Conservation (phyloP, 1,284 basidiomycete species). For the Trametes pubescens region DNA sequence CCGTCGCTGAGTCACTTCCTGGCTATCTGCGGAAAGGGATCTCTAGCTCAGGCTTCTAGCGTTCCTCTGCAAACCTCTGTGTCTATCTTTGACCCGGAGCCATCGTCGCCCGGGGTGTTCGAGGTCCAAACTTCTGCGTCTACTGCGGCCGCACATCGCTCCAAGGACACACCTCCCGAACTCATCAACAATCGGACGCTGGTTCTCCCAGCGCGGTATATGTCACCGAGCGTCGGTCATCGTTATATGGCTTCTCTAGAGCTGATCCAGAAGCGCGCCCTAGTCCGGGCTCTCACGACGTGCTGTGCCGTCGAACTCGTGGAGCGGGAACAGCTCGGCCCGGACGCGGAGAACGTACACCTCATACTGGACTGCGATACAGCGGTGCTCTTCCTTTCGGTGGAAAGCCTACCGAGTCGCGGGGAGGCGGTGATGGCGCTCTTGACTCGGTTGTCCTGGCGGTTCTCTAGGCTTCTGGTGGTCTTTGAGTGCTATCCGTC, state of each 20-base stretch:
- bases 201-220: slow-evolving; percentile 47
- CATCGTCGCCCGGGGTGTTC: neutral
- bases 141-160: slow-evolving; percentile 7
- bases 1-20: slow-evolving; percentile 35
- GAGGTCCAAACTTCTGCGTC: neutral
- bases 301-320: slow-evolving; percentile 61
- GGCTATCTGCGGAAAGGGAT: slow-evolving; percentile 30
- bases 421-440: slow-evolving; percentile 50
- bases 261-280: slow-evolving; percentile 68
- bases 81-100: neutral
- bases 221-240: slow-evolving; percentile 52
- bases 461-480: slow-evolving; percentile 60
- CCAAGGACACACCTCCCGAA: slow-evolving; percentile 46
- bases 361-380: slow-evolving; percentile 65
- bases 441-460: slow-evolving; percentile 63
- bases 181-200: slow-evolving; percentile 60
- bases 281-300: slow-evolving; percentile 59
- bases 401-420: slow-evolving; percentile 64
- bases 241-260: slow-evolving; percentile 73
- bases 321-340: slow-evolving; percentile 62
- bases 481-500: slow-evolving; percentile 72
- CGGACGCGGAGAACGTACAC: slow-evolving; percentile 50
- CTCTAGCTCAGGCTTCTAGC: neutral
- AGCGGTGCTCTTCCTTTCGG: slow-evolving; percentile 61
- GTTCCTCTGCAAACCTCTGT: neutral